Evolutionary conservation across 345 rosid genomes (phyloP).

Genomic region (Nephelium lappaceum): DNA sequence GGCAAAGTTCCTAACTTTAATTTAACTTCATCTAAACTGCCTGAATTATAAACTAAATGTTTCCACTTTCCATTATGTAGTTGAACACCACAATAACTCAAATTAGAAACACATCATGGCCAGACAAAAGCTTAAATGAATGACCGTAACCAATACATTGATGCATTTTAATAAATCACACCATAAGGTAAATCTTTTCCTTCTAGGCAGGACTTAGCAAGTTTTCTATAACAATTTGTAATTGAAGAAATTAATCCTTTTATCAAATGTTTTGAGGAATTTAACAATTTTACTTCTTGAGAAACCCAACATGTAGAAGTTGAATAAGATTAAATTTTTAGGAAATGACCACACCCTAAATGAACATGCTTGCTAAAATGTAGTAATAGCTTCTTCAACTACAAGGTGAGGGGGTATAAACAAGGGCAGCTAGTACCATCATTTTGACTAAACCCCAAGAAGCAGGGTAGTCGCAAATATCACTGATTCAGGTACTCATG

Average conservation of each 20-base stretch:
- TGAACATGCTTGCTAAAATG: not conserved
- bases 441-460: slow-evolving; percentile 3
- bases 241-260: not conserved
- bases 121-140: not conserved
- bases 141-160: not conserved
- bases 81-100: not conserved
- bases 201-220: not conserved
- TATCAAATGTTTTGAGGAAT: too few species aligned
- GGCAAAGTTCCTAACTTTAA: not conserved
- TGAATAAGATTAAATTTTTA: not conserved
- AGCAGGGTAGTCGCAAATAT: not conserved
- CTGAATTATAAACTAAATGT: not conserved
- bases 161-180: not conserved
- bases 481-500: not conserved
- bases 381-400: not conserved
- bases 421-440: not conserved
- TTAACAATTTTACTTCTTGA: not conserved
- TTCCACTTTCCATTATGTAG: not conserved
- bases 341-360: not conserved
- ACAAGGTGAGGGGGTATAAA: not conserved
- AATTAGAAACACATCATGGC: not conserved
- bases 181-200: not conserved
- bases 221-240: not conserved
- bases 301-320: not conserved
- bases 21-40: not conserved